Evolutionary conservation across 2,329 filamentous ascomycete species (phyloP).

Genomic region (Talaromyces sp.): DNA sequence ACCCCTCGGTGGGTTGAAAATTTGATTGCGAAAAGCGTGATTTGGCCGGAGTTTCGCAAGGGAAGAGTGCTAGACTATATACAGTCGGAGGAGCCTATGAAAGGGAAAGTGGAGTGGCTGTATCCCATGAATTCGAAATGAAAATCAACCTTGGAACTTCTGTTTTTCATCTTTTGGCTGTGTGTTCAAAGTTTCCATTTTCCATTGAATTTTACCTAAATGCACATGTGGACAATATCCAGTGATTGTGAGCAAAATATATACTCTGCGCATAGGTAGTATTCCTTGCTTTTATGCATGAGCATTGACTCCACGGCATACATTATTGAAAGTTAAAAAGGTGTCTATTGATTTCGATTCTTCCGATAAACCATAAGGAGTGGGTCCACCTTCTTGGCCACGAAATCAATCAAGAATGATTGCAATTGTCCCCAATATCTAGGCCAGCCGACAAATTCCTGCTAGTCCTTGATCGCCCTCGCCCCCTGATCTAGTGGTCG

Average conservation of each 20-base stretch:
- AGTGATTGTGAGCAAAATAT: no score
- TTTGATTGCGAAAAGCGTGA: constrained; percentile 3
- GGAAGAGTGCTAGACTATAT: constrained; percentile 14
- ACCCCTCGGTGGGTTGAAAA: constrained; percentile 2
- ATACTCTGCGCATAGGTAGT: no score
- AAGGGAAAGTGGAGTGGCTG: constrained; percentile 13
- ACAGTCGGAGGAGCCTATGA: constrained; percentile 8
- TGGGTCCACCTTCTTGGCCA: no score
- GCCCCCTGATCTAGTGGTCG: neutral
- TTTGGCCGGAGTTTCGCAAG: constrained; percentile 11
- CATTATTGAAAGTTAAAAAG: neutral
- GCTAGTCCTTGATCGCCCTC: neutral
- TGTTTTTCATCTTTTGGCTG: no score
- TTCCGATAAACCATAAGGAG: neutral
- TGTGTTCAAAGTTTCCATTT: no score
- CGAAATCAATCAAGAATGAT: no score
- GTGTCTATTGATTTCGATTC: neutral
- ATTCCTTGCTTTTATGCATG: neutral
- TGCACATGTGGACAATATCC: no score
- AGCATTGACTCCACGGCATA: neutral
- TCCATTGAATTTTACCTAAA: no score
- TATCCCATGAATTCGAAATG: constrained; percentile 5
- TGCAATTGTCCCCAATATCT: no score
- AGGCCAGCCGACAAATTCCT: no score
- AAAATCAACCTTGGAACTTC: no score